Percentiles rank a stretch among this genome's conserved stretches.
Evolutionary conservation across 441 rosid species (phyloP).

Genomic region (Breynia disticha): DNA sequence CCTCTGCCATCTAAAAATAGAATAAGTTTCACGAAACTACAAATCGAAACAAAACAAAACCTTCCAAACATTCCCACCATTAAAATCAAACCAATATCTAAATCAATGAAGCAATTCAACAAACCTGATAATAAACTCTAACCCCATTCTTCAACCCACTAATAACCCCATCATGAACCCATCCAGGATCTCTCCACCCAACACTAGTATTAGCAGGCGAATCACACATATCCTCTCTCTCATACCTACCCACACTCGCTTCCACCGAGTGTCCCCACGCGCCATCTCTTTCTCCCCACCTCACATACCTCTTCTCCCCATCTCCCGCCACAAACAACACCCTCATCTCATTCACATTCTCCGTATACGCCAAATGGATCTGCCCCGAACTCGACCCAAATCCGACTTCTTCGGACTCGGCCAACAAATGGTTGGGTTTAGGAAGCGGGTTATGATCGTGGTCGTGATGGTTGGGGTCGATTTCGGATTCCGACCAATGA

Average conservation of each 20-base stretch:
- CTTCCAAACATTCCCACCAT: not conserved
- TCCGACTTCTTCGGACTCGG: conserved; percentile 32
- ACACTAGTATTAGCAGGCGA: conserved; percentile 59
- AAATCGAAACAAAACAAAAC: too few relatives aligned
- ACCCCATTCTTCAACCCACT: conserved; percentile 42
- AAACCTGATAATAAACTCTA: conserved; percentile 59
- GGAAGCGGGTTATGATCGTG: conserved; percentile 86
- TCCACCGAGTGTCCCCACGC: conserved; percentile 18
- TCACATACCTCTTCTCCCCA: conserved; percentile 44
- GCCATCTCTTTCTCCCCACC: conserved; percentile 49
- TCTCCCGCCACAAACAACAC: conserved; percentile 74
- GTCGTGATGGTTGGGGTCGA: conserved; percentile 47
- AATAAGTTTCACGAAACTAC: too few relatives aligned
- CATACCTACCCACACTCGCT: conserved; percentile 60
- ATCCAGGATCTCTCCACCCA: conserved; percentile 96
- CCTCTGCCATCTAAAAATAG: too few relatives aligned
- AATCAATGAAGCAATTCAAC: too few relatives aligned
- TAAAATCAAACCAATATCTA: not conserved
- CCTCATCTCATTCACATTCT: conserved; percentile 63
- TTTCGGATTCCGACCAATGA: conserved; percentile 62
- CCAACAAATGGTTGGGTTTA: conserved; percentile 43
- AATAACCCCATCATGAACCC: conserved; percentile 66
- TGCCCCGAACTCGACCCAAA: conserved; percentile 53
- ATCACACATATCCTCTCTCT: conserved; percentile 68
- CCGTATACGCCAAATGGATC: conserved; percentile 65